These are phyloP conservation scores for Climacium dendroides DNA, from an alignment of 225 moss, liverwort and hornwort species.

Conservation along the genomic window DNA sequence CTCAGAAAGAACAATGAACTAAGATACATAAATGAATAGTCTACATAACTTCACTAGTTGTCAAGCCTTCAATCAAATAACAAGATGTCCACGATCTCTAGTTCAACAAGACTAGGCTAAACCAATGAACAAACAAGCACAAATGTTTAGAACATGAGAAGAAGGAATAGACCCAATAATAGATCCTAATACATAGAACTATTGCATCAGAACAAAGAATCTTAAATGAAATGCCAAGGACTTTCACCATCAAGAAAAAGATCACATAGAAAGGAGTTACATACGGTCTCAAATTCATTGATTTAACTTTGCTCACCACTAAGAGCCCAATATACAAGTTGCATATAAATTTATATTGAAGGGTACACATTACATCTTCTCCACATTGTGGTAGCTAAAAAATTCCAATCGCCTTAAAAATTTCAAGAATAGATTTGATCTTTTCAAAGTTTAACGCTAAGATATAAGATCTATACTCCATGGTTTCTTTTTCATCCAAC, in stretches of 20 bases:
- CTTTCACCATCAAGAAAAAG: background rate
- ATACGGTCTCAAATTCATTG: background rate
- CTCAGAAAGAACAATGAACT: background rate
- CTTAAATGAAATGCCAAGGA: background rate
- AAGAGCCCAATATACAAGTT: background rate
- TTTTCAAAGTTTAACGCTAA: background rate
- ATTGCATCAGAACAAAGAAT: background rate
- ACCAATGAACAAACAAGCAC: background rate
- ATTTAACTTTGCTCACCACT: constrained; percentile 8
- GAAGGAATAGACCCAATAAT: background rate
- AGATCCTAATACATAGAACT: background rate
- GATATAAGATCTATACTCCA: background rate
- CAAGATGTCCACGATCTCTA: background rate
- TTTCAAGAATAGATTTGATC: background rate
- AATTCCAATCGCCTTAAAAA: background rate
- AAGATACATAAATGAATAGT: background rate
- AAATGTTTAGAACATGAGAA: background rate
- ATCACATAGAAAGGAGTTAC: background rate
- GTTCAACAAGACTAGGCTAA: background rate
- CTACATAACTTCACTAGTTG: background rate
- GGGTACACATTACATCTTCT: background rate
- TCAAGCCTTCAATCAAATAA: background rate
- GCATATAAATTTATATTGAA: constrained; percentile 1
- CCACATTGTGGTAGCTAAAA: background rate
- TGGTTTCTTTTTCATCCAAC: background rate